Evolutionary conservation across 352 stramenopile genomes (phyloP).

Genomic region (Globisporangium nunn): DNA sequence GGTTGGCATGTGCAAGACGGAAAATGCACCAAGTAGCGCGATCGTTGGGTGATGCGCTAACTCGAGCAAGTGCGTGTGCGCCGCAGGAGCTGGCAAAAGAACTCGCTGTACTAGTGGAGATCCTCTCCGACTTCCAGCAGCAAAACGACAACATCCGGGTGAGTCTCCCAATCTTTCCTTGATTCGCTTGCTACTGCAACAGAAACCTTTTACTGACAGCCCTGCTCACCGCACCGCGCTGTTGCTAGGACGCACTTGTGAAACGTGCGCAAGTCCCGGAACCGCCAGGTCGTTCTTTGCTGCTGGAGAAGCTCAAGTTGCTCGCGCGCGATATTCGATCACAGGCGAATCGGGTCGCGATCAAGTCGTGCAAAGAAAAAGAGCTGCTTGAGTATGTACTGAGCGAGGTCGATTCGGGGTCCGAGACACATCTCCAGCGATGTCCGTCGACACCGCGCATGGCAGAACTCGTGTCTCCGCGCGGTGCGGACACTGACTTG

Average conservation of each 20-base stretch:
- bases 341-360: conserved; percentile 5
- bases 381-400: conserved; percentile 64
- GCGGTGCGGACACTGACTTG: conserved; percentile 4
- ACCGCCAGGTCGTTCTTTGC: conserved; percentile 47
- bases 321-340: conserved; percentile 34
- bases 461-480: conserved; percentile 18
- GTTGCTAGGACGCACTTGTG: conserved; percentile 41
- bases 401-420: conserved; percentile 10
- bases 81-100: conserved; percentile 47
- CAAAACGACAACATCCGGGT: conserved; percentile 75
- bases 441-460: conserved; percentile 42
- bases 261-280: conserved; percentile 47
- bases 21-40: no score
- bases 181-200: neutral
- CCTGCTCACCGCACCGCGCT: neutral
- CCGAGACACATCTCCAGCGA: conserved; percentile 8
- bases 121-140: conserved; percentile 73
- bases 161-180: neutral
- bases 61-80: neutral
- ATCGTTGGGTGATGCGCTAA: neutral
- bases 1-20: conserved; percentile 3
- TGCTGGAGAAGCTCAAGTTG: conserved; percentile 72
- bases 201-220: neutral
- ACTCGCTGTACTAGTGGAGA: conserved; percentile 55
- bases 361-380: conserved; percentile 37